Percentiles rank a stretch among this genome's conserved stretches.
Conservation (phyloP, 1,284 basidiomycete species). For the Laetiporus sulphureus region DNA sequence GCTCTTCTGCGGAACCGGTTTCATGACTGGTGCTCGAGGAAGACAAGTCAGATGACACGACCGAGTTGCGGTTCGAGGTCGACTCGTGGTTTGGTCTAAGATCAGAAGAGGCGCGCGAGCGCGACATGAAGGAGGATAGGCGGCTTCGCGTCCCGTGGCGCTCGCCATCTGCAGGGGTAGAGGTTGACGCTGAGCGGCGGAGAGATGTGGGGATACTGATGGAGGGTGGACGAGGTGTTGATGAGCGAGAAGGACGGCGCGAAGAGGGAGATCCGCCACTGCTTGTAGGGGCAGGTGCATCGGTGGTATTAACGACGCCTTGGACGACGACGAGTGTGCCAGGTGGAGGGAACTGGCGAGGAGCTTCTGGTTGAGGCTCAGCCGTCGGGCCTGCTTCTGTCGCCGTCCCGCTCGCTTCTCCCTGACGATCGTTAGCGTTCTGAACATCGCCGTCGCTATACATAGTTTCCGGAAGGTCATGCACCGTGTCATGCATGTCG, state of each 20-base stretch:
- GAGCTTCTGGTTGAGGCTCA: constrained; percentile 11
- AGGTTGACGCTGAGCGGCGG: constrained; percentile 8
- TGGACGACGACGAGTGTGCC: constrained; percentile 76
- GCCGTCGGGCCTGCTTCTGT: constrained; percentile 5
- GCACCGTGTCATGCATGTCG: not conserved
- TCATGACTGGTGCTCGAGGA: constrained; percentile 17
- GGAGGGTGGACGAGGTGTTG: constrained; percentile 12
- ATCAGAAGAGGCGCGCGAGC: constrained; percentile 12
- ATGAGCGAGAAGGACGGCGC: constrained; percentile 7
- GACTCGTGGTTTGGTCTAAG: constrained; percentile 1
- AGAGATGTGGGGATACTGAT: constrained; percentile 2
- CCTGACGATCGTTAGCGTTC: too few relatives aligned
- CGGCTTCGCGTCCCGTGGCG: constrained; percentile 15
- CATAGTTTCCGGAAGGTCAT: constrained; percentile 6
- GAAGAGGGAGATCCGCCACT: constrained; percentile 4
- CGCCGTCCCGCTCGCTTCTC: too few relatives aligned
- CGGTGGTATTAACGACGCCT: constrained; percentile 73
- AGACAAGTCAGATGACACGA: constrained; percentile 11
- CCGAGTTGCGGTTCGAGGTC: constrained; percentile 3
- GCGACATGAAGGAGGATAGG: constrained; percentile 21
- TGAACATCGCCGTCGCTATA: too few relatives aligned
- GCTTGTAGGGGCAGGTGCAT: constrained; percentile 30
- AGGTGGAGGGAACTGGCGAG: constrained; percentile 56
- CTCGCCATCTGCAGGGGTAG: too few relatives aligned
- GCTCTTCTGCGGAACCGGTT: constrained; percentile 16